Evolutionary conservation across 1,139 yeast genomes (phyloP).

Genomic region (Magnusiomyces fungicola): DNA sequence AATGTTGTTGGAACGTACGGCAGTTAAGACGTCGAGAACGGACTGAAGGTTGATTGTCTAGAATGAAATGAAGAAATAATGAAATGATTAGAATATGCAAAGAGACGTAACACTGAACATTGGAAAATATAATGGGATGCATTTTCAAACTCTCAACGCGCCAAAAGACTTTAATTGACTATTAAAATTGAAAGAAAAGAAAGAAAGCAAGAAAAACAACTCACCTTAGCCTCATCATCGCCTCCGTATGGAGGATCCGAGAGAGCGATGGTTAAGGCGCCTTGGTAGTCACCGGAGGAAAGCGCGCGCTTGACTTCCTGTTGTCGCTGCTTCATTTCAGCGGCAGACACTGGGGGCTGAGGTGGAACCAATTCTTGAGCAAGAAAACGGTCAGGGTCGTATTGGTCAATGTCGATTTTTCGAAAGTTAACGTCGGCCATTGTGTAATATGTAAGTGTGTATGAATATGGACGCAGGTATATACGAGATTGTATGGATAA

Average conservation of each 20-base stretch:
- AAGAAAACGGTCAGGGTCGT: conserved; percentile 72
- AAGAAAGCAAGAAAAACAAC: conserved; percentile 6
- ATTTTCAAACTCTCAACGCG: too few species aligned
- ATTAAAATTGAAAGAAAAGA: background rate
- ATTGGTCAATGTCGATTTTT: conserved; percentile 86
- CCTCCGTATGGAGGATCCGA: conserved; percentile 81
- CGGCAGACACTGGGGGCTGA: conserved; percentile 37
- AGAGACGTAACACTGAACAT: too few species aligned
- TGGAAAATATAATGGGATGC: too few species aligned
- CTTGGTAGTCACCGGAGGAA: conserved; percentile 63
- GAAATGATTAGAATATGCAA: background rate
- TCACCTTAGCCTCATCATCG: conserved; percentile 46
- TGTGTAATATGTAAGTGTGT: too few species aligned
- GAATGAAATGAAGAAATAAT: background rate
- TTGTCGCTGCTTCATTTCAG: conserved; percentile 50
- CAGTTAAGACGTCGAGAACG: conserved; percentile 67
- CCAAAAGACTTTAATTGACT: too few species aligned
- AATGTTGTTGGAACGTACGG: conserved; percentile 70
- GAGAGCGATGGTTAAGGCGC: conserved; percentile 59
- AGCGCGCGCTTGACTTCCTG: conserved; percentile 54
- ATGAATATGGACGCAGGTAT: too few species aligned
- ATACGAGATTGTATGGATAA: too few species aligned
- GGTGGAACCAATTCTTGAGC: conserved; percentile 60
- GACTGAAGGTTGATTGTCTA: conserved; percentile 42
- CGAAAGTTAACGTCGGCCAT: conserved; percentile 35